phyloP scores from a whole-genome alignment of 2,329 filamentous ascomycete species.

The Aspergillus sp. region DNA sequence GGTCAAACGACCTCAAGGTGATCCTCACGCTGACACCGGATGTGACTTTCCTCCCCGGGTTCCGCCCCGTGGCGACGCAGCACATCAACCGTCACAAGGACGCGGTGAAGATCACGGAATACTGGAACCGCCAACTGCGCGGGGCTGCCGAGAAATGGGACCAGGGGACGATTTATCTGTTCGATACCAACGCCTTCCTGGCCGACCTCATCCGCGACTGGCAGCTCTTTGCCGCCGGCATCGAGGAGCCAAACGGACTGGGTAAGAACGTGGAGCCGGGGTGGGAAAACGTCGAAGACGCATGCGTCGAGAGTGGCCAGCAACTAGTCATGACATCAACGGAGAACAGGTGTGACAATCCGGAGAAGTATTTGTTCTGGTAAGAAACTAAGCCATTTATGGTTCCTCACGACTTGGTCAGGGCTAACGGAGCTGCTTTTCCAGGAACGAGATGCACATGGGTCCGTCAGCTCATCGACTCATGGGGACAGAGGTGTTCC shows the following conservation, averaged over 20 bases:
- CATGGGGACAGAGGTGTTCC: conserved; percentile 38
- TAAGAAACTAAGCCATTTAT: conserved; percentile 22
- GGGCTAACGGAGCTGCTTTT: conserved; percentile 9
- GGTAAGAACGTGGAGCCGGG: conserved; percentile 32
- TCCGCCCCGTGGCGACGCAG: conserved; percentile 22
- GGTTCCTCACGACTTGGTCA: conserved; percentile 4
- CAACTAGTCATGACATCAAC: conserved; percentile 32
- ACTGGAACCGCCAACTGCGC: conserved; percentile 36
- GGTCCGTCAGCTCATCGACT: conserved; percentile 38
- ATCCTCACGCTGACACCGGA: conserved; percentile 39
- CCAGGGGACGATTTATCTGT: conserved; percentile 35
- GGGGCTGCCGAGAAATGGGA: conserved; percentile 31
- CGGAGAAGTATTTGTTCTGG: conserved; percentile 43
- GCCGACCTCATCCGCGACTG: conserved; percentile 39
- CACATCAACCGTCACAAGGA: conserved; percentile 30
- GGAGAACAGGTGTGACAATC: conserved; percentile 31
- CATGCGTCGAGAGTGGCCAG: conserved; percentile 31
- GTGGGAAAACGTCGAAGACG: conserved; percentile 37
- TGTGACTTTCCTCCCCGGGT: conserved; percentile 41
- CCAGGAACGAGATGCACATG: conserved; percentile 43
- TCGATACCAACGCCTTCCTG: conserved; percentile 41
- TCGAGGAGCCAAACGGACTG: conserved; percentile 34
- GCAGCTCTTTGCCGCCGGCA: conserved; percentile 35
- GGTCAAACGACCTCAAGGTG: conserved; percentile 30
- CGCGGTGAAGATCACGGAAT: conserved; percentile 29